These are phyloP conservation scores for Syzygium aqueum DNA, from an alignment of 345 rosid species.

Conservation along the genomic window DNA sequence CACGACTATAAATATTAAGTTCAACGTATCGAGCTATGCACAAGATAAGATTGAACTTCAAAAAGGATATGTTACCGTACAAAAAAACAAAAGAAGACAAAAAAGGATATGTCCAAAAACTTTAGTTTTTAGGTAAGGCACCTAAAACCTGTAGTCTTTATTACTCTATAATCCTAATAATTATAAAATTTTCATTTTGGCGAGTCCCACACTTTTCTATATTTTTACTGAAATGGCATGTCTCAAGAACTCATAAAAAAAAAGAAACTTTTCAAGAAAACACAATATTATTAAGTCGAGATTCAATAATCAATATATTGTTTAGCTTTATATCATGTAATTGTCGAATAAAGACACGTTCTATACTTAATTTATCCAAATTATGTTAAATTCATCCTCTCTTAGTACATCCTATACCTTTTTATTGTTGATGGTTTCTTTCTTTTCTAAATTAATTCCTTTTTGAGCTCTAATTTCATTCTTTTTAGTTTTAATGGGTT, in stretches of 20 bases:
- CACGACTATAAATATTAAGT: background rate
- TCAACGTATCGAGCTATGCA: background rate
- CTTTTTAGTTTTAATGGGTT: background rate
- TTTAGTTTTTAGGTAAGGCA: background rate
- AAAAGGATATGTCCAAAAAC: background rate
- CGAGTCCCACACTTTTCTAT: background rate
- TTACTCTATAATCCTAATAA: background rate
- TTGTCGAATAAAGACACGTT: background rate
- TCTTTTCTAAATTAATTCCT: background rate
- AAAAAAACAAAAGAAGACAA: too few species aligned
- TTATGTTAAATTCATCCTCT: background rate
- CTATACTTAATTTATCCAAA: background rate
- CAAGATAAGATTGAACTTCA: background rate
- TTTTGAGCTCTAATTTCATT: background rate
- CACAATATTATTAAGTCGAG: background rate
- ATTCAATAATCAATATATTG: background rate
- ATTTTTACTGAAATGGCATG: background rate
- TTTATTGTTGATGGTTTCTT: background rate
- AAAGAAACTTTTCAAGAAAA: background rate
- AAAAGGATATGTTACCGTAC: background rate
- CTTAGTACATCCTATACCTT: background rate
- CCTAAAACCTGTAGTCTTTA: background rate
- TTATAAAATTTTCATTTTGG: background rate
- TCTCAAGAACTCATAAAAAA: background rate
- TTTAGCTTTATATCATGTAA: background rate